Evolutionary conservation across 495 filamentous ascomycete genomes (phyloP).

Genomic region (Penicillium soppii): DNA sequence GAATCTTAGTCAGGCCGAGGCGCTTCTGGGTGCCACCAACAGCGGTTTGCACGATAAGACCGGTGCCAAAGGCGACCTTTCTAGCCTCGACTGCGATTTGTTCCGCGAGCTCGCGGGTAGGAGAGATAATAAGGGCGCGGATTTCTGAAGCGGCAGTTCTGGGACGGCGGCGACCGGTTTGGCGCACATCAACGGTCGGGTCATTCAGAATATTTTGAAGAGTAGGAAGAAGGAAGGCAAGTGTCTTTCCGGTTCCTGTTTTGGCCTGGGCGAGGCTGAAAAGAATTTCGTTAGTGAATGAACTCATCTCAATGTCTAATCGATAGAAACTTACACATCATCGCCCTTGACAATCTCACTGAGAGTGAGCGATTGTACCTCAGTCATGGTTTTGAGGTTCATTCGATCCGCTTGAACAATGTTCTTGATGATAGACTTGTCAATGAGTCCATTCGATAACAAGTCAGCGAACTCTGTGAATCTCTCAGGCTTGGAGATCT

Average conservation of each 20-base stretch:
- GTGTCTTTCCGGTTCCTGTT: conserved; percentile 85
- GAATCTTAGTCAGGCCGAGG: conserved; percentile 59
- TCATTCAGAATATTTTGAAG: conserved; percentile 70
- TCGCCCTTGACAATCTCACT: conserved; percentile 69
- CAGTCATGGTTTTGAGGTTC: conserved; percentile 82
- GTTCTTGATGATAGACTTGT: conserved; percentile 61
- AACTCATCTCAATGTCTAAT: neutral
- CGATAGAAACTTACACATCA: conserved; percentile 65
- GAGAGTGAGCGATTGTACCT: conserved; percentile 86
- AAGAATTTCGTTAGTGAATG: conserved; percentile 18
- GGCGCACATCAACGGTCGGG: conserved; percentile 45
- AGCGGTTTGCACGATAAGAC: conserved; percentile 76
- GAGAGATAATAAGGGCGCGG: conserved; percentile 86
- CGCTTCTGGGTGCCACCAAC: conserved; percentile 85
- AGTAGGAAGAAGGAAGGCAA: conserved; percentile 77
- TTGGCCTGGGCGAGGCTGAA: conserved; percentile 81
- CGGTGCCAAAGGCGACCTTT: conserved; percentile 65
- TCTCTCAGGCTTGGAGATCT: conserved; percentile 19
- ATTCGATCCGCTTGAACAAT: conserved; percentile 64
- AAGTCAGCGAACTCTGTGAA: conserved; percentile 74
- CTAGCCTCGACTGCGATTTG: conserved; percentile 85
- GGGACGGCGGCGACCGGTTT: neutral
- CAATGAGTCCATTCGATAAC: conserved; percentile 57
- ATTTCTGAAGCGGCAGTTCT: conserved; percentile 60
- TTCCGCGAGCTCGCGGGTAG: conserved; percentile 91